Evolutionary conservation across 495 filamentous ascomycete genomes (phyloP).

Genomic region (Annulohypoxylon maeteangense): DNA sequence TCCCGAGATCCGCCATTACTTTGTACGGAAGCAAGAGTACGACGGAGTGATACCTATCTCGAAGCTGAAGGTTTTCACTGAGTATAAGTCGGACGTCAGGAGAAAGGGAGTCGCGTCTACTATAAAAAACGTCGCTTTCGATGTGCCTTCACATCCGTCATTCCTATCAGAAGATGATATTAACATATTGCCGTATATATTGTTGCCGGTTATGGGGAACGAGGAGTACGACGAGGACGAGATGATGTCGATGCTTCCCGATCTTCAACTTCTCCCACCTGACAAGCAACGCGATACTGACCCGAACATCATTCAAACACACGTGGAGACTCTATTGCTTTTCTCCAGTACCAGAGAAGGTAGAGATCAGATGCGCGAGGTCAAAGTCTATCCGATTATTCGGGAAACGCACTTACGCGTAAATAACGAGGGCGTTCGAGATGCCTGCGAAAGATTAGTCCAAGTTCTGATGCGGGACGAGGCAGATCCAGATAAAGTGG

Average conservation of each 20-base stretch:
- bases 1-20: constrained; percentile 77
- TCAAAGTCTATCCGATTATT: constrained; percentile 90
- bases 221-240: constrained; percentile 79
- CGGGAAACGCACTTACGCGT: constrained; percentile 84
- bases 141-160: constrained; percentile 73
- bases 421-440: constrained; percentile 81
- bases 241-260: constrained; percentile 79
- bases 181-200: constrained; percentile 85
- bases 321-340: constrained; percentile 86
- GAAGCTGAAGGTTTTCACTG: constrained; percentile 92
- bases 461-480: constrained; percentile 93
- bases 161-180: constrained; percentile 76
- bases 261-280: constrained; percentile 86
- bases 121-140: constrained; percentile 86
- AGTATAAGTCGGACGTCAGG: constrained; percentile 80
- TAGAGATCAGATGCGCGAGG: constrained; percentile 73
- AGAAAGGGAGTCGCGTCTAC: constrained; percentile 90
- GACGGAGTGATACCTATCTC: constrained; percentile 83
- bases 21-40: constrained; percentile 76
- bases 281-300: constrained; percentile 88
- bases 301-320: constrained; percentile 77
- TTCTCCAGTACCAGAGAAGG: constrained; percentile 82
- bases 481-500: constrained; percentile 56
- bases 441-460: constrained; percentile 88
- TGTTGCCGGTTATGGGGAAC: constrained; percentile 72